Base-by-base conservation (phyloP, 2,329 filamentous ascomycete species). In the Geosmithia morbida region DNA sequence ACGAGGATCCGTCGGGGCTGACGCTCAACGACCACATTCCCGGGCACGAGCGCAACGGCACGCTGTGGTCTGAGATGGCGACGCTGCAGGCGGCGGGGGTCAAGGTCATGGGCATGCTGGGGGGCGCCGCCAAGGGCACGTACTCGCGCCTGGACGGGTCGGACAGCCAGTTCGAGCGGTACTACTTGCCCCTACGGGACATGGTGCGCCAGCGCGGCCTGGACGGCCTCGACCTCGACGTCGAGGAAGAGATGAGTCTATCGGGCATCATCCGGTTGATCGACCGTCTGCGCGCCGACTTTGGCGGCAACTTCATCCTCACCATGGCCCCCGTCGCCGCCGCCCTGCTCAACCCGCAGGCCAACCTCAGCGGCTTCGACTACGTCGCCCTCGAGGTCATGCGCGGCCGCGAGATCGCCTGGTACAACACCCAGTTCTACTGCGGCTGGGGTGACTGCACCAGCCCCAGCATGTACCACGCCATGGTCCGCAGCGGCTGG, bases 391-490 rank as follows among this genome's bases (percentile, higher is more conserved):
- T 96, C 2, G 87, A 94, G 59, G 70, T 73, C 11, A 72, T 77
- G 61, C 71, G 77, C 6, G 81, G 82, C 1, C 63, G 62, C 16
- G 73, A 82, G 42, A 84, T 95, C 26, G 72, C 74, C 2, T 96
- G 87, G 79, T 95, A 95, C 62, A 95, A 95, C 59, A 74, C 83
- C 6, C 89, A 96, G 59, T 94, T 95, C 64, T 96, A 96, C 70
- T 92, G 85, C 58, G 87, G 87, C 2, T 96, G 87, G 81, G 87
- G 87, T 8, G 70, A 72, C 53, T 65, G 72, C 50, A 61, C 56
- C 43, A 68, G 57, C 26, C 63, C 72, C 0, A 48, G 59, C 41
- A 66, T 70, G 59, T 80, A 75, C 57, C 68, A 76, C 48, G 54
- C 61, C 45, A 70, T 78, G 46, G 53, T 78, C 8, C 66, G 68